Conservation (phyloP, 495 filamentous ascomycete genomes). For the Mytilinidion resinicola region DNA sequence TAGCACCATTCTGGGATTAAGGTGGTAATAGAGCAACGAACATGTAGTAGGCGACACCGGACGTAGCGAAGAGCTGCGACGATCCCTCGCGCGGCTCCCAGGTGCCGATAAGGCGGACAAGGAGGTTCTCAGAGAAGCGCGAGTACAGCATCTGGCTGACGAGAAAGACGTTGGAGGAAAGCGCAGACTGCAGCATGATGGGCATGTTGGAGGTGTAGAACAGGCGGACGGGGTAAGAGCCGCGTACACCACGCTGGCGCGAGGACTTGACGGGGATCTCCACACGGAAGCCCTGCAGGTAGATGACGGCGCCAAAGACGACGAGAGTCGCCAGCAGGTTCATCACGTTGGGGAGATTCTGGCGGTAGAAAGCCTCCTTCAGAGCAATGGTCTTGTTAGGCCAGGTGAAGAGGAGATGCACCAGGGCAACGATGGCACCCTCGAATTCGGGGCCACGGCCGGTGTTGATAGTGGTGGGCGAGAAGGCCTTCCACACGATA, state of each 20-base stretch:
- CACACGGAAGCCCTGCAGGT: constrained; percentile 99
- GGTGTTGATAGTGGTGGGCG: constrained; percentile 98
- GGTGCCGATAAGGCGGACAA: constrained; percentile 91
- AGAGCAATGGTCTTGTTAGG: constrained; percentile 94
- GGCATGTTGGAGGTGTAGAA: constrained; percentile 95
- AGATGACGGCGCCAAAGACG: constrained; percentile 97
- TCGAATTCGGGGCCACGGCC: constrained; percentile 99
- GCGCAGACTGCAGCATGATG: constrained; percentile 98
- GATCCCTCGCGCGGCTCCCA: constrained; percentile 98
- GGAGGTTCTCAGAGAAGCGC: constrained; percentile 95
- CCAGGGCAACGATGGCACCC: constrained; percentile 95
- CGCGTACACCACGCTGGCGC: constrained; percentile 96
- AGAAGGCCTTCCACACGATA: constrained; percentile 99
- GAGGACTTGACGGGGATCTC: constrained; percentile 99
- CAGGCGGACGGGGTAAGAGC: constrained; percentile 67
- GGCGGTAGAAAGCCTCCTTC: constrained; percentile 96
- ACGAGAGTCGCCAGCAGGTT: constrained; percentile 89
- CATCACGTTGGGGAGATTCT: constrained; percentile 99
- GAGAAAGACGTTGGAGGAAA: constrained; percentile 98
- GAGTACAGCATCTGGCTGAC: constrained; percentile 99
- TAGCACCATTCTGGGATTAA: background rate
- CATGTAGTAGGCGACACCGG: constrained; percentile 98
- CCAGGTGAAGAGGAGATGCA: constrained; percentile 98
- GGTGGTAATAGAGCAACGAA: constrained; percentile 2
- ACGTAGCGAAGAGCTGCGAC: constrained; percentile 85